Evolutionary conservation across 2,329 filamentous ascomycete species (phyloP).

Genomic region (Pseudocercospora crystallina): DNA sequence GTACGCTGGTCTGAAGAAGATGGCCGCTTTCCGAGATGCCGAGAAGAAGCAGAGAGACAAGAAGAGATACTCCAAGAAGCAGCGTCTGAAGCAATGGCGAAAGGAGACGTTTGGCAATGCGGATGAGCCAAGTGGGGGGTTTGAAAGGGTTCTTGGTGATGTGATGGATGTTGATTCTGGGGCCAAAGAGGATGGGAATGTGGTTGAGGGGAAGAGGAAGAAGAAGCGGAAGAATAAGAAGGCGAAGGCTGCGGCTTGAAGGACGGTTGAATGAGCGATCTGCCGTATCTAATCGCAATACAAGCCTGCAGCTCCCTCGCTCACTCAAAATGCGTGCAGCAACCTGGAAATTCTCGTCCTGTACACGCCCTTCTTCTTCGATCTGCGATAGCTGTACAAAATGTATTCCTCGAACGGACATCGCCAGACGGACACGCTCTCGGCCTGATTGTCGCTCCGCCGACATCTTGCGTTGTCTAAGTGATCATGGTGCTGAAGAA

Average conservation of each 20-base stretch:
- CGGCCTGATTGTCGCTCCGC: too few relatives aligned
- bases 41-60: conserved; percentile 88
- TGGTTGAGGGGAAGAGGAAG: conserved; percentile 41
- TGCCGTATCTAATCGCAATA: too few relatives aligned
- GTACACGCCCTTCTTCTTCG: too few relatives aligned
- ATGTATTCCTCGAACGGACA: too few relatives aligned
- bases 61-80: conserved; percentile 91
- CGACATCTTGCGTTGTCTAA: too few relatives aligned
- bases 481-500: too few relatives aligned
- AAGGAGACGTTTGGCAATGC: conserved; percentile 65
- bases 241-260: neutral
- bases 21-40: conserved; percentile 81
- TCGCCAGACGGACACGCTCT: too few relatives aligned
- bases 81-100: conserved; percentile 82
- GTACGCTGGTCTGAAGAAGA: conserved; percentile 91
- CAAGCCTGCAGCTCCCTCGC: too few relatives aligned
- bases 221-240: conserved; percentile 25
- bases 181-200: conserved; percentile 28
- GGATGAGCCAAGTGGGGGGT: conserved; percentile 50
- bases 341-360: too few relatives aligned
- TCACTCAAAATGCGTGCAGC: too few relatives aligned
- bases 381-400: too few relatives aligned
- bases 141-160: conserved; percentile 33
- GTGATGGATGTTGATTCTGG: conserved; percentile 29
- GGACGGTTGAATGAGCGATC: too few relatives aligned